Base-by-base conservation (phyloP, 345 rosid species). In the Citrus trifoliata region DNA sequence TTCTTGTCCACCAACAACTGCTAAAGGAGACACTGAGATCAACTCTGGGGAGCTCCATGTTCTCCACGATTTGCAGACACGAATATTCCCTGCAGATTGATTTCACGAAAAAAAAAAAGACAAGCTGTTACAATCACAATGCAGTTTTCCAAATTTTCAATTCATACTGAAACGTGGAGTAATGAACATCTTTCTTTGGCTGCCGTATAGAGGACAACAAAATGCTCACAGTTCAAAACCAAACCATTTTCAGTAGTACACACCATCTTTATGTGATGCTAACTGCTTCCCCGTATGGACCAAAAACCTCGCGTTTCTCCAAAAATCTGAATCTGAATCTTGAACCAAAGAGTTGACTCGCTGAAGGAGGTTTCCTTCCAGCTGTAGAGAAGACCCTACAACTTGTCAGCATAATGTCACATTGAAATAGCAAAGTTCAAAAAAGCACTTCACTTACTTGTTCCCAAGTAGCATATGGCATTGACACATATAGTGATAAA, bases 11-110 rank as follows among this genome's bases (percentile, higher is more conserved):
- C 87, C 86, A 64, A 90, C 96, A 71, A 93, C 88, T 70, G 98
- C 97, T 80, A 93, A 77, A 13, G 97, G 98, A 60, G 92, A 90
- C 27, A 95, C 94, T 9, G 85, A 93, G 71, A 93, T 87, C 84
- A 95, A 87, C 86, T 93, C 93, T 7, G 98, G 97, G 40, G 93
- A 88, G 85, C 83, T 90, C 93, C 93, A 88, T 22, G 90, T 80
- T 82, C 84, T 87, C 95, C 98, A 88, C 1, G 93, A 88, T 87
- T 89, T 95, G 88, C 91, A 89, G 63, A 89, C 74, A 22, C 87
- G 91, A 79, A 95, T 61, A 66, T 82, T 88, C 80, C 98, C 98
- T 95, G 87, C 74, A 79, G 55, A 76, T 85, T 64, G 32, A n/a
- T 58, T 38, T n/a, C 64, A 78, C 8, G 6, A 33, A 5, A 33